phyloP scores from a whole-genome alignment of 495 filamentous ascomycete species.

The Lentithecium fluviatile region DNA sequence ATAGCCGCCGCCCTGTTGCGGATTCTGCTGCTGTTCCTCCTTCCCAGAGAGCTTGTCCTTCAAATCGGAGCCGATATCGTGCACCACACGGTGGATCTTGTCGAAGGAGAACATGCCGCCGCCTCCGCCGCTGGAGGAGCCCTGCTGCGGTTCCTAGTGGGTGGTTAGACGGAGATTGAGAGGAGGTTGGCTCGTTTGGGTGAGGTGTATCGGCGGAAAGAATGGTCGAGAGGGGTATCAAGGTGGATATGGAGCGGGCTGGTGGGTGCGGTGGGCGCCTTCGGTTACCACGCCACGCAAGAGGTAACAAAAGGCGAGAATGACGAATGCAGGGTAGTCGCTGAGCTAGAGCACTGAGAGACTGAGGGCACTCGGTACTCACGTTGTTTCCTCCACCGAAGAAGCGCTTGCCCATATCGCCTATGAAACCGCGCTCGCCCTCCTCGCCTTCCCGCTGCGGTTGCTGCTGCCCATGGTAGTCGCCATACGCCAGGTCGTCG shows the following conservation, averaged over 20 bases:
- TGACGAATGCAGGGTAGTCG: background rate
- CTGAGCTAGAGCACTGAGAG: constrained; percentile 1
- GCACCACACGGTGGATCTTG: constrained; percentile 56
- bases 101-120: constrained; percentile 53
- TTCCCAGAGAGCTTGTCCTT: constrained; percentile 47
- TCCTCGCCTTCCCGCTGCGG: constrained; percentile 43
- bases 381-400: constrained; percentile 20
- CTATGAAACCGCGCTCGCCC: constrained; percentile 52
- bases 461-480: constrained; percentile 45
- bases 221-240: too few relatives aligned
- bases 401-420: constrained; percentile 54
- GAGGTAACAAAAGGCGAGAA: background rate
- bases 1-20: constrained; percentile 13
- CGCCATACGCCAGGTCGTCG: constrained; percentile 58
- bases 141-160: constrained; percentile 39
- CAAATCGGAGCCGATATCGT: constrained; percentile 52
- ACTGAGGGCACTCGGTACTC: too few relatives aligned
- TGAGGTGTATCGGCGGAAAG: too few relatives aligned
- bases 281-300: background rate
- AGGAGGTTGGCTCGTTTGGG: constrained; percentile 1
- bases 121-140: constrained; percentile 13
- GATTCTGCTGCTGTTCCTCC: constrained; percentile 25
- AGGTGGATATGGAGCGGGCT: background rate
- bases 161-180: constrained; percentile 22
- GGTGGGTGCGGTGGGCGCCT: background rate